Base-by-base conservation (phyloP, 2,329 filamentous ascomycete species). In the Fusarium devonianum region DNA sequence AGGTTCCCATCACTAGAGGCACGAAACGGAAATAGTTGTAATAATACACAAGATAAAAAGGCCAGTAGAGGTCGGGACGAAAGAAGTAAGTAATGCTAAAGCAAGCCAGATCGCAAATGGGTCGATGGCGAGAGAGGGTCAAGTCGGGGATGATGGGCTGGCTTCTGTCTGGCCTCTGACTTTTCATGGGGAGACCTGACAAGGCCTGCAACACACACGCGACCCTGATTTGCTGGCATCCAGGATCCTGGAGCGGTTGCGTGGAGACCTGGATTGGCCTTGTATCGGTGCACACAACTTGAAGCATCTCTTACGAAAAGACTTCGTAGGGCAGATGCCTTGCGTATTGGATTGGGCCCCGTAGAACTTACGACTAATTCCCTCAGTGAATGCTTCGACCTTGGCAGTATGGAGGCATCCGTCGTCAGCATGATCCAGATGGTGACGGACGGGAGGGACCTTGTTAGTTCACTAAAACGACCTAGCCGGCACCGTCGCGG, bases 91-190 rank as follows among this genome's bases (percentile, higher is more conserved):
- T 16, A 38, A 36, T 40, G 35, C n/a, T 36, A 38, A 63, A 37
- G 44, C 45, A 48, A 50, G 49, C 42, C 44, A 58, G 55, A 56
- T 58, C 44, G 53, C 50, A 55, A 58, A 64, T 65, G 62, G 62
- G 62, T 50, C 60, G 62, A 65, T 65, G 60, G 60, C 49, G 37
- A 63, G 49, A 58, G 53, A 59, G 59, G 59, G 52, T 50, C 49
- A 60, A 56, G 62, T 65, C 58, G 48, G 62, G 62, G 62, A 62
- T 65, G 60, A 63, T 65, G 57, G 60, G 59, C 56, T 59, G 49
- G 43, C 43, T 28, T 26, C 39, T 49, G 60, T 57, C 56, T 59
- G 49, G 43, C 43, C 23, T 26, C 39, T 49, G 47, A 50, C 50
- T 51, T 62, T 61, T 56, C 59, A 56, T 64, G 47, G 46, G 49